Evolutionary conservation across 129 eudicot species (phyloP), one percentile per base, ranked within the genome.

Genomic region (Centrapalus pauciflorus): DNA sequence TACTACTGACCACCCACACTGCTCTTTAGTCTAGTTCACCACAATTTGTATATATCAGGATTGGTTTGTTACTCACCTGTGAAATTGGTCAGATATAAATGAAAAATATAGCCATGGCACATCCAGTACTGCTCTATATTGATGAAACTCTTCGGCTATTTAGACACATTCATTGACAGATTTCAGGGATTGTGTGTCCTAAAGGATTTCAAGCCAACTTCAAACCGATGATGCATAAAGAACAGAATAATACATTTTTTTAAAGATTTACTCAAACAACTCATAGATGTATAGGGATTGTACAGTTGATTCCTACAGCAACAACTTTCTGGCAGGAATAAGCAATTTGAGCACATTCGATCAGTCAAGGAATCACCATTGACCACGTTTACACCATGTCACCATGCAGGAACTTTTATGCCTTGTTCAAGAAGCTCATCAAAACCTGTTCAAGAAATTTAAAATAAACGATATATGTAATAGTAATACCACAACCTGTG

Each of bases 1-100:
- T 79, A 67, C n/a, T n/a, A n/a, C n/a, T n/a, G n/a, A 85, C 96
- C 95, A 93, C 98, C 98, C 98, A 93, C 69, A 81, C n/a, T n/a
- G n/a, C n/a, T 81, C 81, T 93, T 93, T 65, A 49, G 70, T 25
- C 75, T 82, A 10, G 95, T 80, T 93, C 98, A 16, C 98, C 98
- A 58, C 98, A 88, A 55, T 93, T 93, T 25, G 98, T 96, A 59
- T 93, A 93, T 67, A 93, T 85, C 41, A 93, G 82, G 71, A 93
- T 76, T 21, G 96, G 98, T 77, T 93, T 93, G 49, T 68, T 24
- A 10, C 96, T 77, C 72, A 83, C 92, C 98, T 93, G 79, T 71
- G 52, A 61, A 21, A 24, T 38, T n/a, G 0, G 35, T 32, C 0
- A 71, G 30, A 38, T 9, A 50, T 60, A n/a, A 52, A 62, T 14